These are phyloP conservation scores for Adansonia rubrostipa DNA, from an alignment of 441 rosid genomes.

Conservation along the genomic window DNA sequence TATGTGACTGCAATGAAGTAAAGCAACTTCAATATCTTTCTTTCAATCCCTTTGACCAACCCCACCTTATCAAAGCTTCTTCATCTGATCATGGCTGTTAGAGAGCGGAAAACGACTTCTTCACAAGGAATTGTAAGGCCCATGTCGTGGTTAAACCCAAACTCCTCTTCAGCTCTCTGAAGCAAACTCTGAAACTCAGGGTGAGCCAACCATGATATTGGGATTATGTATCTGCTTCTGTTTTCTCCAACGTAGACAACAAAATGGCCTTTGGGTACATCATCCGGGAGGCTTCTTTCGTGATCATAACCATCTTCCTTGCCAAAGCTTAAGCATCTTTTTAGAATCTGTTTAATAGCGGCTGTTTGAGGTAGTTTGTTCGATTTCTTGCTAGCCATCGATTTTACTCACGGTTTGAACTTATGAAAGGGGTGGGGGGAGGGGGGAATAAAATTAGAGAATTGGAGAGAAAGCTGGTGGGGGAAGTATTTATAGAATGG, in stretches of 20 bases:
- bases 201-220: slow-evolving; percentile 69
- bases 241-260: slow-evolving; percentile 79
- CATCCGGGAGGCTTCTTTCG: slow-evolving; percentile 46
- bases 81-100: slow-evolving; percentile 53
- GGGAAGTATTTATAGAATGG: slow-evolving; percentile 4
- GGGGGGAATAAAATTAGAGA: slow-evolving; percentile 30
- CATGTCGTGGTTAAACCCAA: slow-evolving; percentile 75
- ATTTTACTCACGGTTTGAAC: background rate
- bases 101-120: slow-evolving; percentile 65
- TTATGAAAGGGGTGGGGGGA: background rate
- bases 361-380: slow-evolving; percentile 45
- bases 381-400: slow-evolving; percentile 42
- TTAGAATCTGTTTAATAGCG: slow-evolving; percentile 57
- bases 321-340: slow-evolving; percentile 76
- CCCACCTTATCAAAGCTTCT: background rate
- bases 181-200: slow-evolving; percentile 71
- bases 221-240: slow-evolving; percentile 70
- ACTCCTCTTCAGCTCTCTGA: slow-evolving; percentile 78
- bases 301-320: slow-evolving; percentile 48
- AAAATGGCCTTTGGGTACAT: slow-evolving; percentile 86
- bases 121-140: slow-evolving; percentile 93
- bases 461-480: slow-evolving; percentile 29
- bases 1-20: background rate
- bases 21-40: background rate
- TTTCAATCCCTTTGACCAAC: background rate